Percentiles rank a stretch among this genome's conserved stretches.
These are phyloP conservation scores for Galerina marginata DNA, from an alignment of 768 basidiomycete genomes.

Conservation along the genomic window DNA sequence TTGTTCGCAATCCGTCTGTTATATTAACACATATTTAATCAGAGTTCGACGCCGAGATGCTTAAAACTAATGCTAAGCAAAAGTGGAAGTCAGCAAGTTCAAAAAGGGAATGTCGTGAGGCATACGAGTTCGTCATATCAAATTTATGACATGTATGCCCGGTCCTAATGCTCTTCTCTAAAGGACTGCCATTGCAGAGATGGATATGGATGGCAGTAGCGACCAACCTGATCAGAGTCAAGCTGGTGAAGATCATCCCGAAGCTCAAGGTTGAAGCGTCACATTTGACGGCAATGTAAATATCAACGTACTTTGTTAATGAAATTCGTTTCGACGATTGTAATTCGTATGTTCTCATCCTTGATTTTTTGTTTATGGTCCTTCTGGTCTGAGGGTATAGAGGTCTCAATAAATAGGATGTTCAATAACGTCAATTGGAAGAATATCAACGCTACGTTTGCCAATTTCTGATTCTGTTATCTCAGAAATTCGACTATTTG, in stretches of 20 bases:
- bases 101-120: constrained; percentile 61
- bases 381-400: background rate
- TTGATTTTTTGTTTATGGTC: background rate
- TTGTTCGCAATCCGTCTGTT: background rate
- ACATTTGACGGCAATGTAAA: too few relatives aligned
- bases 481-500: too few relatives aligned
- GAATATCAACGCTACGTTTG: too few relatives aligned
- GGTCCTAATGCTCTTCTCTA: background rate
- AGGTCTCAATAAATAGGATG: too few relatives aligned
- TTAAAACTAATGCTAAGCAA: constrained; percentile 56
- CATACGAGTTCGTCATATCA: constrained; percentile 56
- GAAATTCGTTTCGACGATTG: background rate
- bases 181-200: constrained; percentile 26
- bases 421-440: too few relatives aligned
- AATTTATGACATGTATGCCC: background rate
- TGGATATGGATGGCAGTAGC: constrained; percentile 16
- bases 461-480: too few relatives aligned
- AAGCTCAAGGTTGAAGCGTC: too few relatives aligned
- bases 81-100: constrained; percentile 61
- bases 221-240: constrained; percentile 3
- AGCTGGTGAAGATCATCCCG: background rate
- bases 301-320: background rate
- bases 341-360: background rate
- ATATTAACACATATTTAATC: background rate
- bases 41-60: constrained; percentile 72